Base-by-base conservation (phyloP, 345 rosid genomes). In the Ailanthus altissimus region DNA sequence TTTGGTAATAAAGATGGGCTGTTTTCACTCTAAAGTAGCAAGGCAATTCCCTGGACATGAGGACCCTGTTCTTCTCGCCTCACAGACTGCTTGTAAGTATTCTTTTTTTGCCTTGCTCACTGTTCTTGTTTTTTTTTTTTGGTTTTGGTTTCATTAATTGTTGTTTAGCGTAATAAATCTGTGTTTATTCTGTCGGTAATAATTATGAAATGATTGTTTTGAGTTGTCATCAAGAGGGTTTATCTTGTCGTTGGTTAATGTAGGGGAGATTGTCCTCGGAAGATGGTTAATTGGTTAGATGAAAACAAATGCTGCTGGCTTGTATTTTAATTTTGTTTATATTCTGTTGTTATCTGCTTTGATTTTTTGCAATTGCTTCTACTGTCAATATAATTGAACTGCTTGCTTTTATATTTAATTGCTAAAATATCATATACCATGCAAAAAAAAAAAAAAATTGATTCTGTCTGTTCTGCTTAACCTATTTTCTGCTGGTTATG, bases 1-100 rank as follows among this genome's bases (percentile, higher is more conserved):
- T 57, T 73, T 81, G 46, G 87, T 86, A 15, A 32, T 32, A n/a
- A 45, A 23, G 90, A 94, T 97, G 99, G 98, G 99, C 92, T 97
- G 99, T 83, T 91, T 94, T 85, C 83, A 87, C 6, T 94, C 99
- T 21, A 94, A 84, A 75, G 90, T 77, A 70, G 82, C 86, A 65
- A 91, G 83, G 82, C 89, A 90, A 77, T 86, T 80, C 70, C 93
- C 92, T 40, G 99, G 98, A 77, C 91, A 91, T 46, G 97, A 92
- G 85, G 93, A 94, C 83, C 99, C 98, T 6, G 81, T 90, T 5
- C 82, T 77, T 64, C 97, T 97, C 75, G 92, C 99, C 84, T 91
- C 97, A 0, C 90, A 97, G 84, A 94, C 99, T 63, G 95, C 98
- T 40, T 97, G 99, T 97, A 79, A 89, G 94, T 85, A 54, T n/a